A percentile compares a stretch with the other conserved stretches of the same genome.
phyloP scores from a whole-genome alignment of 1,139 yeast species.

The Candida anutae region DNA sequence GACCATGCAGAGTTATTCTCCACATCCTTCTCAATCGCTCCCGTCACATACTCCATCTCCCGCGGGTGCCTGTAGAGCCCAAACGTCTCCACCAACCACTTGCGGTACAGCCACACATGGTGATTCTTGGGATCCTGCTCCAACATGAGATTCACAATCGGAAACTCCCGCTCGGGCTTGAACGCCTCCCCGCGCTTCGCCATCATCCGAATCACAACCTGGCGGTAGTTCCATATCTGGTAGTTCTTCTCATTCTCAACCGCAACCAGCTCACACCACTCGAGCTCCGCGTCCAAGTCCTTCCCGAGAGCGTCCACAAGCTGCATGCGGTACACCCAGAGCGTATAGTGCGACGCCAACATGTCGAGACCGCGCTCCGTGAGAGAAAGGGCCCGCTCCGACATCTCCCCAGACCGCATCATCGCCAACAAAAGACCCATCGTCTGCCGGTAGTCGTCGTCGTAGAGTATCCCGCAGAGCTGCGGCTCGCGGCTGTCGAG shows the following conservation, averaged over 20 bases:
- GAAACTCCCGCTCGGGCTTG: constrained; percentile 36
- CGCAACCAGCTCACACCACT: constrained; percentile 76
- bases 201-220: constrained; percentile 40
- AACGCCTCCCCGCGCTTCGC: constrained; percentile 7
- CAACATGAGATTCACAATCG: constrained; percentile 58
- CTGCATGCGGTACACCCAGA: constrained; percentile 74
- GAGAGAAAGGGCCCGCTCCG: constrained; percentile 63
- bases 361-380: constrained; percentile 55
- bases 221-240: constrained; percentile 94
- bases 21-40: constrained; percentile 52
- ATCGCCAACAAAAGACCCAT: constrained; percentile 61
- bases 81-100: constrained; percentile 65
- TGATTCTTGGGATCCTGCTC: constrained; percentile 81
- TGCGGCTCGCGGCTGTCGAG: constrained; percentile 41
- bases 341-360: constrained; percentile 88
- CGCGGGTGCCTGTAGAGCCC: constrained; percentile 31
- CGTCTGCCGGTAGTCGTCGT: constrained; percentile 55
- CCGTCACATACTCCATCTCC: constrained; percentile 51
- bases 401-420: constrained; percentile 51
- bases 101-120: constrained; percentile 91
- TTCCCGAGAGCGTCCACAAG: constrained; percentile 37
- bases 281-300: constrained; percentile 16
- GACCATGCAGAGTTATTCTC: constrained; percentile 94
- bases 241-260: constrained; percentile 79
- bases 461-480: constrained; percentile 71